phyloP scores from a whole-genome alignment of 2,329 filamentous ascomycete genomes.

The Phialophora verrucosa region DNA sequence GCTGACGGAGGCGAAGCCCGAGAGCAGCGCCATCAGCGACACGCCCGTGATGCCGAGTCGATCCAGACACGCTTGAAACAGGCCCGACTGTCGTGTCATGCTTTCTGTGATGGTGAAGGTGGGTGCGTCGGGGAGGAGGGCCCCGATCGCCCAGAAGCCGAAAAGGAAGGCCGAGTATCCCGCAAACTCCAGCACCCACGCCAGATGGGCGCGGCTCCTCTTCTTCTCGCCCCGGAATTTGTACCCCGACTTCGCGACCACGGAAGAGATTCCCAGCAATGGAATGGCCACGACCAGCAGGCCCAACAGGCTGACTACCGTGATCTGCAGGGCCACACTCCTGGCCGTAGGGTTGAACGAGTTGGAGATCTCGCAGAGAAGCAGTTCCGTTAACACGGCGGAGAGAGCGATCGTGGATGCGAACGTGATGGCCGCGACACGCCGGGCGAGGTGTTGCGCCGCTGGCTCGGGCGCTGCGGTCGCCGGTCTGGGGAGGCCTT shows the following conservation, averaged over 20 bases:
- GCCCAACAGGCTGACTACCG: conserved; percentile 72
- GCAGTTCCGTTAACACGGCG: conserved; percentile 76
- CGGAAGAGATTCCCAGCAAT: conserved; percentile 75
- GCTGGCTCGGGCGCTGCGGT: conserved; percentile 38
- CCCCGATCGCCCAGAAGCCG: conserved; percentile 77
- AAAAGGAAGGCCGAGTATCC: conserved; percentile 73
- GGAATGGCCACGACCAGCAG: conserved; percentile 77
- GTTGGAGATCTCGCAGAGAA: conserved; percentile 83
- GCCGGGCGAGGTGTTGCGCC: conserved; percentile 38
- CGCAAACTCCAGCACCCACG: conserved; percentile 67
- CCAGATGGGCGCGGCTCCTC: conserved; percentile 62
- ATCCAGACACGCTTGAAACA: conserved; percentile 64
- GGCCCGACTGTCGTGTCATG: conserved; percentile 47
- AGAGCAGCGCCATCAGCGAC: conserved; percentile 83
- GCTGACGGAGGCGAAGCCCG: conserved; percentile 86
- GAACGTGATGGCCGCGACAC: conserved; percentile 68
- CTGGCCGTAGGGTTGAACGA: conserved; percentile 71
- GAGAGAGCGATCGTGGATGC: conserved; percentile 77
- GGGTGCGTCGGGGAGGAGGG: conserved; percentile 60
- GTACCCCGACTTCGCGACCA: conserved; percentile 64
- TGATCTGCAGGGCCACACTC: conserved; percentile 69
- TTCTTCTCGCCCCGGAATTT: conserved; percentile 64
- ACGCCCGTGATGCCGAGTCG: conserved; percentile 84
- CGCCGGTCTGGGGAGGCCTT: conserved; percentile 33
- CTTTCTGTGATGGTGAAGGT: conserved; percentile 49